A percentile compares a stretch with the other conserved stretches of the same genome.
Evolutionary conservation across 108 stramenopile genomes (phyloP).

Genomic region (Discostella stelligeroides): DNA sequence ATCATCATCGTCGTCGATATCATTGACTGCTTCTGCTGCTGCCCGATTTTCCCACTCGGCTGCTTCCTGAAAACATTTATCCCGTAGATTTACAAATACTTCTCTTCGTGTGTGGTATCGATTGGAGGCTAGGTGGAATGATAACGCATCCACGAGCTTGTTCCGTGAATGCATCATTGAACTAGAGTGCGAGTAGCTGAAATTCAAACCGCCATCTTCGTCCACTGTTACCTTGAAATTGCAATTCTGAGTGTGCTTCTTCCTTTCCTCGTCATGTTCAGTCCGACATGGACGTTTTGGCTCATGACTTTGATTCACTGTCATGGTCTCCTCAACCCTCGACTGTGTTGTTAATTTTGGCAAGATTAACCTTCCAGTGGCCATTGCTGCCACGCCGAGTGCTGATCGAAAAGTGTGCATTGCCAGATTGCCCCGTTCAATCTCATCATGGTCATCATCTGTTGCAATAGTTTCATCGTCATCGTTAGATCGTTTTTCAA

Average conservation of each 20-base stretch:
- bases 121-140: slow-evolving; percentile 28
- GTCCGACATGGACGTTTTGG: slow-evolving; percentile 2
- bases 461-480: too few species aligned
- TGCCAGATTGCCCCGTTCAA: slow-evolving; percentile 33
- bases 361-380: slow-evolving; percentile 36
- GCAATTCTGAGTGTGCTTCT: slow-evolving; percentile 1
- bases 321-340: neutral
- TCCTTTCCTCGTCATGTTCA: neutral
- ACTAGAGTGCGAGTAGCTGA: slow-evolving; percentile 21
- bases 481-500: too few species aligned
- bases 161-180: slow-evolving; percentile 26
- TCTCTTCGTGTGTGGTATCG: neutral
- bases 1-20: neutral
- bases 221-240: neutral
- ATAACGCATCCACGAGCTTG: slow-evolving; percentile 43
- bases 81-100: slow-evolving; percentile 13
- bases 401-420: slow-evolving; percentile 40
- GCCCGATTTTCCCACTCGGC: slow-evolving; percentile 23
- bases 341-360: slow-evolving; percentile 17
- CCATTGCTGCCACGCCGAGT: slow-evolving; percentile 40
- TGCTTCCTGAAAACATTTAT: slow-evolving; percentile 36
- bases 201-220: slow-evolving; percentile 9
- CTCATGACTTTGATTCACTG: neutral
- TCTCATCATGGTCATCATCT: neutral
- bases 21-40: neutral